These are phyloP conservation scores for Colletotrichum limetticola DNA, from an alignment of 2,329 filamentous ascomycete species.

Conservation along the genomic window DNA sequence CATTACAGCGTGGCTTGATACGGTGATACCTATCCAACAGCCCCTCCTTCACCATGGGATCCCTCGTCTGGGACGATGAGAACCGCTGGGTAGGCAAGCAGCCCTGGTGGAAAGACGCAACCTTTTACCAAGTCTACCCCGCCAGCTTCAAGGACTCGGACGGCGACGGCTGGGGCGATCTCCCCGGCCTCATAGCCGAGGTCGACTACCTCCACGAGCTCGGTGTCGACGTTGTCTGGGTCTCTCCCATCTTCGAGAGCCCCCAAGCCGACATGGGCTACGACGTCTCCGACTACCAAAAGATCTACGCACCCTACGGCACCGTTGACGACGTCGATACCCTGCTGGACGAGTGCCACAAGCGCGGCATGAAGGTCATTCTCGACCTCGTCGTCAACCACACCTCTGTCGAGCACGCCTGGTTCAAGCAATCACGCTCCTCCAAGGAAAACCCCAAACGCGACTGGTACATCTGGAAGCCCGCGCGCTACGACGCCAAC, in stretches of 20 bases:
- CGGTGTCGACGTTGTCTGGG: conserved; percentile 72
- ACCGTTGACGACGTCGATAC: conserved; percentile 73
- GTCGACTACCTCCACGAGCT: conserved; percentile 72
- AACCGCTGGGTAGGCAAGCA: conserved; percentile 46
- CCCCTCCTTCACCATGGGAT: conserved; percentile 43
- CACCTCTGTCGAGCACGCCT: conserved; percentile 65
- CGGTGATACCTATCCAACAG: neutral
- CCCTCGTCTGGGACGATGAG: conserved; percentile 43
- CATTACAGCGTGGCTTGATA: neutral
- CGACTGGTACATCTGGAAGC: conserved; percentile 75
- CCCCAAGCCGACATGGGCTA: conserved; percentile 79
- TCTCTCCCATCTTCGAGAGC: conserved; percentile 62
- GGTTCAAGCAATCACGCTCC: conserved; percentile 66
- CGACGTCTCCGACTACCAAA: conserved; percentile 76
- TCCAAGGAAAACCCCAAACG: conserved; percentile 62
- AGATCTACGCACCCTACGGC: conserved; percentile 74
- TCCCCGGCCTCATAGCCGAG: conserved; percentile 72
- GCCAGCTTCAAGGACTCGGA: conserved; percentile 68
- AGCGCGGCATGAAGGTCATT: conserved; percentile 72
- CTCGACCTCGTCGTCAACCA: conserved; percentile 82
- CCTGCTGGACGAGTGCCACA: conserved; percentile 69
- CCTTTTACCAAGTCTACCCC: conserved; percentile 66
- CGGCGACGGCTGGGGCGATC: conserved; percentile 72
- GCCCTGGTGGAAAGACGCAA: conserved; percentile 59
- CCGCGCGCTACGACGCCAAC: conserved; percentile 61